These are phyloP conservation scores for Diphasiastrum complanatum DNA, from an alignment of 83 land plant genomes.

Conservation along the genomic window DNA sequence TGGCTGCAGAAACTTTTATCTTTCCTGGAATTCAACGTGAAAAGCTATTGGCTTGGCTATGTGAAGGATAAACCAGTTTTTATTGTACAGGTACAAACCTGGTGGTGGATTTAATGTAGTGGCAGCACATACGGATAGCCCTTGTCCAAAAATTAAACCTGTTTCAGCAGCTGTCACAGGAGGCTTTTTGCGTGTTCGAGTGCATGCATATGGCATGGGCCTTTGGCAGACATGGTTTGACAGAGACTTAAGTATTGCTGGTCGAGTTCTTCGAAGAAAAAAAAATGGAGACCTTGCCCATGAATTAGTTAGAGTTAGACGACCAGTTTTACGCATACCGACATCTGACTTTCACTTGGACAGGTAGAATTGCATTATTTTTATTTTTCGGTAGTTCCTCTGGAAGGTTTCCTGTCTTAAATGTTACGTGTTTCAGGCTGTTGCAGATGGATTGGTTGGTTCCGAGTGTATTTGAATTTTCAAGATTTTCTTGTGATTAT, in stretches of 20 bases:
- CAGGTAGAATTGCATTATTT: slow-evolving; percentile 35
- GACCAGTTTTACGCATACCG: slow-evolving; percentile 80
- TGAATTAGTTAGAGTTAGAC: slow-evolving; percentile 75
- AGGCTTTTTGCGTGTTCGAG: slow-evolving; percentile 73
- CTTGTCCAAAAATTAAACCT: slow-evolving; percentile 89
- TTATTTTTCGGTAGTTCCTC: neutral
- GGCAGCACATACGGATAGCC: slow-evolving; percentile 98
- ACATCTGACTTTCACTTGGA: slow-evolving; percentile 91
- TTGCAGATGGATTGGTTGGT: too few species aligned
- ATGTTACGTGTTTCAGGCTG: too few species aligned
- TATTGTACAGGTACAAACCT: slow-evolving; percentile 50
- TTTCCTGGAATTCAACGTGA: too few species aligned
- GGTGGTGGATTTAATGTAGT: slow-evolving; percentile 85
- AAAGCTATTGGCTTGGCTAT: neutral
- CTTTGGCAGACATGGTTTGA: slow-evolving; percentile 99
- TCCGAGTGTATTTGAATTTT: too few species aligned
- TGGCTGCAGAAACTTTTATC: too few species aligned
- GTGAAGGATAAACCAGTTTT: too few species aligned
- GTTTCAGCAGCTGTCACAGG: slow-evolving; percentile 65
- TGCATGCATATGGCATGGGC: slow-evolving; percentile 92
- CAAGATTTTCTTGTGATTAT: too few species aligned
- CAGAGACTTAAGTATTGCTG: slow-evolving; percentile 88
- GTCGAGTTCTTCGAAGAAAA: slow-evolving; percentile 64
- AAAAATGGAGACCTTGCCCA: slow-evolving; percentile 57
- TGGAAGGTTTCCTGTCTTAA: too few species aligned